Percentiles rank a stretch among this genome's conserved stretches.
Conservation (phyloP, 768 basidiomycete genomes). For the Boletus insuetus region DNA sequence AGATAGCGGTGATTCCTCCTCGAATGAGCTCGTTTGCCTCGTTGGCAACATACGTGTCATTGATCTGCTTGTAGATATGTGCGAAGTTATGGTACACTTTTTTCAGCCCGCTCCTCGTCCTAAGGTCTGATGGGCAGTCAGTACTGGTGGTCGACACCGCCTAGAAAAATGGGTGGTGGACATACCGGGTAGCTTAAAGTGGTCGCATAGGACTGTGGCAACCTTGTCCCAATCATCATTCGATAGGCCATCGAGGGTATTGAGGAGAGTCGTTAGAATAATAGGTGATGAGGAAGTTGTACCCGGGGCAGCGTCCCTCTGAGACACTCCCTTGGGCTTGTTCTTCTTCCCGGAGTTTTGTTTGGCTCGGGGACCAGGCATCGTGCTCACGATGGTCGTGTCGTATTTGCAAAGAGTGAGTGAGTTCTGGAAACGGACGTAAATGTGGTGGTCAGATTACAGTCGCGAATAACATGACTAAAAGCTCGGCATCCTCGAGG, state of each 20-base stretch:
- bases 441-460: no score
- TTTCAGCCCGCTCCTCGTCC: constrained; percentile 56
- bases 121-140: background rate
- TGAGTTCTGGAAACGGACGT: no score
- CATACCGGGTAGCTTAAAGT: constrained; percentile 53
- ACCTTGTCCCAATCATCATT: constrained; percentile 43
- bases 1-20: constrained; percentile 59
- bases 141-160: background rate
- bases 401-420: background rate
- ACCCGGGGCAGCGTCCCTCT: background rate
- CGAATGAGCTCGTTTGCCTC: constrained; percentile 39
- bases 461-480: no score
- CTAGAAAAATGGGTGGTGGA: background rate
- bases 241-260: constrained; percentile 17
- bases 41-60: constrained; percentile 43
- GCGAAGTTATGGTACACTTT: constrained; percentile 58
- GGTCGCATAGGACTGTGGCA: constrained; percentile 44
- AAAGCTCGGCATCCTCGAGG: no score
- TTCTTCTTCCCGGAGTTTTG: constrained; percentile 15
- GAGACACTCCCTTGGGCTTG: constrained; percentile 7
- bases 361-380: constrained; percentile 27
- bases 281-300: background rate
- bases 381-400: background rate
- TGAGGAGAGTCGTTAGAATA: constrained; percentile 2
- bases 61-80: constrained; percentile 45